Percentiles rank a stretch among this genome's conserved stretches.
phyloP scores from a whole-genome alignment of 495 filamentous ascomycete genomes.

The Penicillium roqueforti region DNA sequence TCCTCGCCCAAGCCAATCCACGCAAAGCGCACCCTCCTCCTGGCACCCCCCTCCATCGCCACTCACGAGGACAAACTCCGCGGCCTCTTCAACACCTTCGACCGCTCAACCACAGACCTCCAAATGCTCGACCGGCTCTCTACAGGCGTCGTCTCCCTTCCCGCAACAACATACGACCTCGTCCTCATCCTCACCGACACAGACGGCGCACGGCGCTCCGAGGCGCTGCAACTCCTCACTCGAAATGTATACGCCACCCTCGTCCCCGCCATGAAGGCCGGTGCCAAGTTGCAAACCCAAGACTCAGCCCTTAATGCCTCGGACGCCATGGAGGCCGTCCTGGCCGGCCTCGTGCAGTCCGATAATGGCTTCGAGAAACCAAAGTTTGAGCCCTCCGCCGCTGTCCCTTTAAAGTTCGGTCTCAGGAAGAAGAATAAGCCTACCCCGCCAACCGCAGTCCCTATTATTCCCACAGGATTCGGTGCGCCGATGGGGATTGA shows the following conservation, averaged over 20 bases:
- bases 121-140: slow-evolving; percentile 98
- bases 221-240: slow-evolving; percentile 58
- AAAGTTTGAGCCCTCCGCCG: slow-evolving; percentile 56
- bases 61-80: slow-evolving; percentile 60
- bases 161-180: slow-evolving; percentile 72
- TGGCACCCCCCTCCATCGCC: slow-evolving; percentile 71
- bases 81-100: slow-evolving; percentile 55
- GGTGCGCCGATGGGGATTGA: slow-evolving; percentile 38
- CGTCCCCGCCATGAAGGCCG: slow-evolving; percentile 63
- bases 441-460: slow-evolving; percentile 19
- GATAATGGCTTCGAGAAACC: slow-evolving; percentile 67
- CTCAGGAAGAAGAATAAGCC: slow-evolving; percentile 57
- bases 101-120: slow-evolving; percentile 73
- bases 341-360: slow-evolving; percentile 72
- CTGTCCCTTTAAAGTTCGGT: slow-evolving; percentile 69
- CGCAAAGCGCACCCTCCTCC: slow-evolving; percentile 55
- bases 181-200: slow-evolving; percentile 79
- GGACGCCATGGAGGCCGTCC: slow-evolving; percentile 61
- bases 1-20: slow-evolving; percentile 25
- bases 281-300: slow-evolving; percentile 65
- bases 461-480: slow-evolving; percentile 41
- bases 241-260: slow-evolving; percentile 66
- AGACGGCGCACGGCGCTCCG: slow-evolving; percentile 54
- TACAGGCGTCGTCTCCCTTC: slow-evolving; percentile 74
- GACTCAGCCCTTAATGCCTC: slow-evolving; percentile 54